Evolutionary conservation across 116 monocot genomes (phyloP), one percentile per base, ranked within the genome.

Genomic region (Phalaenopsis hybrid): DNA sequence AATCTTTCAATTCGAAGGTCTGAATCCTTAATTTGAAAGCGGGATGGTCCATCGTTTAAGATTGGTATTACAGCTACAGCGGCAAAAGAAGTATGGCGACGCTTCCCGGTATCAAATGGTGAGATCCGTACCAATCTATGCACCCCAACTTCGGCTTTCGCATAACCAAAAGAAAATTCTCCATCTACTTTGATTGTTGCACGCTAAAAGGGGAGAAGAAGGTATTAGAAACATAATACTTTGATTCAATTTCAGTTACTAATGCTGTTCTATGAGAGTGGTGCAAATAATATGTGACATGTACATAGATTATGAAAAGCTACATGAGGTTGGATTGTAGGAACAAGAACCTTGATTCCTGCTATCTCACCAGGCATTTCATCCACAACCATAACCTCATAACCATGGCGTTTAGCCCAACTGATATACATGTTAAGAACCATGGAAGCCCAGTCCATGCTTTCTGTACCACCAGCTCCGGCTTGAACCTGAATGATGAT

Each of bases 401-500:
- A 99, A 83, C 92, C 93, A 86, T 79, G 99, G 23, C 70, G 83
- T 63, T 91, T 84, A 57, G 92, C 93, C 99, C 99, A 99, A 83
- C 82, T 86, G 74, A 80, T 90, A 88, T 99, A 99, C 99, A 99
- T 99, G 82, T 95, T 92, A 89, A 91, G 84, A 61, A 95, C 84
- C 99, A 99, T 99, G 79, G 99, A 88, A 84, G 99, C 93, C 99
- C 99, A 99, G 70, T 99, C 99, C 90, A 89, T 99, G 87, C 99
- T 99, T 84, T 99, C 99, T 77, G 93, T 99, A 78, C 99, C 95
- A 73, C 99, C 99, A 80, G 95, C 99, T 81, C 95, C 99, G 79
- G 95, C 93, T 88, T 99, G 99, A 83, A 99, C 95, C 99, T 99
- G 80, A 43, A 84, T 76, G 10, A 57, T 79, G 49, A 50, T 31